Conservation (phyloP, 345 rosid genomes). For the Carallia pectinifolia region DNA sequence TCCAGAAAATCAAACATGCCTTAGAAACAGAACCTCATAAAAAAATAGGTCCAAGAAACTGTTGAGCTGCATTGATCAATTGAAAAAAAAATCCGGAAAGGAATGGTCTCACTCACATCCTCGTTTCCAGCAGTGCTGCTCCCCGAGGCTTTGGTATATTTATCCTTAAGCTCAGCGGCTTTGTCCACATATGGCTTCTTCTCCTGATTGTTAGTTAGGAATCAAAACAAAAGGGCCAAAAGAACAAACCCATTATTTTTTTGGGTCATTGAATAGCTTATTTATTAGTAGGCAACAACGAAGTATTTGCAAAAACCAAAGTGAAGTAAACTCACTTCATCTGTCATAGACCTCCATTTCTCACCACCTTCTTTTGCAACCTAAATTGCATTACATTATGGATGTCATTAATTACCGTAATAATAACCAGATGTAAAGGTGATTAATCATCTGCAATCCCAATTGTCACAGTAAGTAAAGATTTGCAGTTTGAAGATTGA, state of each 20-base stretch:
- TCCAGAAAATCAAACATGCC: constrained; percentile 1
- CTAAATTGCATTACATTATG: constrained; percentile 28
- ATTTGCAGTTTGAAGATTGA: not conserved
- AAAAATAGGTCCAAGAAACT: not conserved
- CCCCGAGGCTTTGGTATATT: constrained; percentile 47
- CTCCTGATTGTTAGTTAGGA: constrained; percentile 43
- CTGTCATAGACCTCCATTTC: constrained; percentile 74
- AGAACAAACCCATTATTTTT: not conserved
- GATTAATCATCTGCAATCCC: too few relatives aligned
- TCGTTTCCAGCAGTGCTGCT: constrained; percentile 28
- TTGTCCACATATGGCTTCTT: constrained; percentile 66
- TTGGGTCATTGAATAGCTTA: not conserved
- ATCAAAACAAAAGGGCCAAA: not conserved
- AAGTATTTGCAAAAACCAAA: not conserved
- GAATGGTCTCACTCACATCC: constrained; percentile 19
- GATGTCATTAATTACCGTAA: not conserved
- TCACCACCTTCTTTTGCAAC: constrained; percentile 82
- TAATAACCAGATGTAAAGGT: too few relatives aligned
- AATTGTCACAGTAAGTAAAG: not conserved
- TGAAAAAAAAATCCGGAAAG: not conserved
- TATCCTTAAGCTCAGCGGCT: constrained; percentile 74
- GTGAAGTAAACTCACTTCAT: constrained; percentile 51
- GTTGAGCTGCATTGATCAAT: too few relatives aligned
- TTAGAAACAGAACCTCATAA: not conserved
- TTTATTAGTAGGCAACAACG: not conserved